phyloP scores from a whole-genome alignment of 441 rosid genomes.

The Arabidopsis hybrid region DNA sequence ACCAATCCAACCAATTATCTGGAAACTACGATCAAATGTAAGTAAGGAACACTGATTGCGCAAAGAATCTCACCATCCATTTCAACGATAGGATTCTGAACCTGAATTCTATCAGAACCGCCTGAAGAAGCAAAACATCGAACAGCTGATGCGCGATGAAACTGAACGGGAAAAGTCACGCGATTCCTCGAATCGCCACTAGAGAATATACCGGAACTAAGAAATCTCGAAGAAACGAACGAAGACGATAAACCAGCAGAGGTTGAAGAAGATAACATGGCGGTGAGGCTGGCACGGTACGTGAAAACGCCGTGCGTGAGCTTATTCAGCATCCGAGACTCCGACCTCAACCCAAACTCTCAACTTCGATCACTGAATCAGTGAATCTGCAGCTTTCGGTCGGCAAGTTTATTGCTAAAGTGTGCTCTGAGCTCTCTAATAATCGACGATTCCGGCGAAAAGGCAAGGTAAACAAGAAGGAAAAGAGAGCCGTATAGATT shows the following conservation, averaged over 20 bases:
- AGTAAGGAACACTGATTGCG: too few species aligned
- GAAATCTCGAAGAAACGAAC: slow-evolving; percentile 37
- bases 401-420: slow-evolving; percentile 11
- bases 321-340: slow-evolving; percentile 49
- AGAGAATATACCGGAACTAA: slow-evolving; percentile 38
- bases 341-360: neutral
- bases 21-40: too few species aligned
- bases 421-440: slow-evolving; percentile 7
- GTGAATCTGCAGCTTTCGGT: neutral
- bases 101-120: slow-evolving; percentile 68
- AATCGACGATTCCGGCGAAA: slow-evolving; percentile 18
- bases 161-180: slow-evolving; percentile 48
- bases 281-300: slow-evolving; percentile 48
- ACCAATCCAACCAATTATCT: too few species aligned
- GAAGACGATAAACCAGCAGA: slow-evolving; percentile 41
- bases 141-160: slow-evolving; percentile 52
- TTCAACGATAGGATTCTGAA: slow-evolving; percentile 87
- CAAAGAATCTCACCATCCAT: slow-evolving; percentile 81
- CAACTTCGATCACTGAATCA: slow-evolving; percentile 20
- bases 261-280: slow-evolving; percentile 50
- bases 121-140: slow-evolving; percentile 76
- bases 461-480: neutral
- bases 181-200: slow-evolving; percentile 44
- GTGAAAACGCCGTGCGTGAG: slow-evolving; percentile 50
- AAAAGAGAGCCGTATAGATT: neutral